These are phyloP conservation scores for Aeschynomene evenia DNA, from an alignment of 306 rosid species.

Conservation along the genomic window DNA sequence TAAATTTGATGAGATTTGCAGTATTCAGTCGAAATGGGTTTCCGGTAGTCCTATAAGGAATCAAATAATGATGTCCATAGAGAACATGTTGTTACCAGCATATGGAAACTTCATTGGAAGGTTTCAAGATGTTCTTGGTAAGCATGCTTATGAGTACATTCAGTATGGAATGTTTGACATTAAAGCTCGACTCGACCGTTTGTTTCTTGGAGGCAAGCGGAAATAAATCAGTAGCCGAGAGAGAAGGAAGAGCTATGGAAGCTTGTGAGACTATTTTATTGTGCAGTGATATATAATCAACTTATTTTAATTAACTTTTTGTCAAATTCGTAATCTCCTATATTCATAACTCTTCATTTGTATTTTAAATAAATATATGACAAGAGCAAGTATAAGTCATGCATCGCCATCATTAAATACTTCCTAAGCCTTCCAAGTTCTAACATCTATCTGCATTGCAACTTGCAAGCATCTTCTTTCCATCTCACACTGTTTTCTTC, in stretches of 20 bases:
- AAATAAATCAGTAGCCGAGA: background rate
- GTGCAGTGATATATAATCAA: no score
- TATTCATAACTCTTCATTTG: no score
- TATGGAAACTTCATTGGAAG: conserved; percentile 56
- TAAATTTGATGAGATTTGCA: background rate
- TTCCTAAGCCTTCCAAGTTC: no score
- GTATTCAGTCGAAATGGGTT: background rate
- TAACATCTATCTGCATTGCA: no score
- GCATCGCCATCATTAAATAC: no score
- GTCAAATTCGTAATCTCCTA: no score
- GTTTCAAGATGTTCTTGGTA: conserved; percentile 43
- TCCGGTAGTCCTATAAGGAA: conserved; percentile 45
- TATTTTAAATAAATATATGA: no score
- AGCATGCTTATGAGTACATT: conserved; percentile 45
- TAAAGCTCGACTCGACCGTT: conserved; percentile 43
- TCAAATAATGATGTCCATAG: conserved; percentile 46
- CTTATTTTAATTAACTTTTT: no score
- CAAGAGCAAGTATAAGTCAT: no score
- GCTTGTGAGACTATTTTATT: no score
- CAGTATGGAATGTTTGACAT: conserved; percentile 43
- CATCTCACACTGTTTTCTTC: no score
- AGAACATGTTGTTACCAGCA: conserved; percentile 48
- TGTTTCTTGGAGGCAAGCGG: conserved; percentile 46
- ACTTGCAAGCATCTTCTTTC: no score
- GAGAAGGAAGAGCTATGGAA: background rate